Conservation (phyloP, 2,329 filamentous ascomycete species). For the Colletotrichum sp. region DNA sequence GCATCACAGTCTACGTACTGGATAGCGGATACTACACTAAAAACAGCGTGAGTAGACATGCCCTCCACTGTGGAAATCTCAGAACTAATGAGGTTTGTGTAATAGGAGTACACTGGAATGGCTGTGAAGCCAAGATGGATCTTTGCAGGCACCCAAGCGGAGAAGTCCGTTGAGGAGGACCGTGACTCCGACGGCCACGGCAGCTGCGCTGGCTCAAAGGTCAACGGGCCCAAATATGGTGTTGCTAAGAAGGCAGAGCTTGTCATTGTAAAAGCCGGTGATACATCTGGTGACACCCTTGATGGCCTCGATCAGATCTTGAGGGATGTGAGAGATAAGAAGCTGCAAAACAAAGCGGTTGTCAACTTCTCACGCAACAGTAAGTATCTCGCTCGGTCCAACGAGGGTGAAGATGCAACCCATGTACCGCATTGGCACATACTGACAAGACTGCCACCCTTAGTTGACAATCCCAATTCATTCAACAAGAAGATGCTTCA, state of each 20-base stretch:
- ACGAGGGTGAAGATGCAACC: fast-evolving
- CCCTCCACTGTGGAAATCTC: fast-evolving
- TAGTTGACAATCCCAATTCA: not conserved
- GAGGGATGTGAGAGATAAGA: not conserved
- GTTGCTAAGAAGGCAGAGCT: not conserved
- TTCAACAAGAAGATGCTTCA: not conserved
- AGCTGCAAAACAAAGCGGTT: not conserved
- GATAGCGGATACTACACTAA: not conserved
- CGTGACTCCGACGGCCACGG: not conserved
- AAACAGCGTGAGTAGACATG: not conserved
- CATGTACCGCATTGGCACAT: fast-evolving
- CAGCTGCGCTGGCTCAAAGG: not conserved
- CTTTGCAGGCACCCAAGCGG: not conserved
- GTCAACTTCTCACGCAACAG: not conserved
- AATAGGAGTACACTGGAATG: not conserved
- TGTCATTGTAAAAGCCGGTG: not conserved
- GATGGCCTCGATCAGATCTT: not conserved
- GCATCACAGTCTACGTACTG: not conserved
- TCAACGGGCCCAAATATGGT: not conserved
- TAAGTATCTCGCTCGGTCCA: too few relatives aligned
- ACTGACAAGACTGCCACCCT: too few relatives aligned
- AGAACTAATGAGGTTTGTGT: not conserved
- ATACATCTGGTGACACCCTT: not conserved
- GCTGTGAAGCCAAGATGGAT: not conserved
- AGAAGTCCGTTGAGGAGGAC: not conserved